Evolutionary conservation across 148 eudicot species (phyloP).

Genomic region (Suaeda aralocaspica): DNA sequence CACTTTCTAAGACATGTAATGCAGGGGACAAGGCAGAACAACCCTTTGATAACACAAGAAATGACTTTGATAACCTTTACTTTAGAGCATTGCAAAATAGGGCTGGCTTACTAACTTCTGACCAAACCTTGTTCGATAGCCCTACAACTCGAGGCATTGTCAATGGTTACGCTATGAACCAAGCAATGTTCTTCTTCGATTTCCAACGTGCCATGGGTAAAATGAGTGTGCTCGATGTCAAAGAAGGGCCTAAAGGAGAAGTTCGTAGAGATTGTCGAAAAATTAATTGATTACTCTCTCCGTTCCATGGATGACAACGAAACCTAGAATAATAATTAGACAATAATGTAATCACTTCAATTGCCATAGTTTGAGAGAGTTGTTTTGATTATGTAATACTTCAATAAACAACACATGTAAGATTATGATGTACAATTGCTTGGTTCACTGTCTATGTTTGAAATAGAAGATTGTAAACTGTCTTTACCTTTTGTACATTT

Average conservation of each 20-base stretch:
- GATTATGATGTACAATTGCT: no score
- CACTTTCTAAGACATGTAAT: slow-evolving; percentile 52
- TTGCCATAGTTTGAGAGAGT: neutral
- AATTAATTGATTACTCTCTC: slow-evolving; percentile 39
- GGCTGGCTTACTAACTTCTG: slow-evolving; percentile 64
- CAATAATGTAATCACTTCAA: neutral
- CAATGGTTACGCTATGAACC: slow-evolving; percentile 59
- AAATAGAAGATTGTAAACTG: no score
- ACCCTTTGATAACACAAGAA: slow-evolving; percentile 56
- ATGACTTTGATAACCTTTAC: slow-evolving; percentile 60
- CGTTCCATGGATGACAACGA: neutral
- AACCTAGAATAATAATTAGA: neutral
- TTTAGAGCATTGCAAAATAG: slow-evolving; percentile 42
- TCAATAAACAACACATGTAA: no score
- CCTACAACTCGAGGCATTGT: slow-evolving; percentile 51
- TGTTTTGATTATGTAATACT: neutral
- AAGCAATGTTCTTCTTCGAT: slow-evolving; percentile 74
- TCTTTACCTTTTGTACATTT: no score
- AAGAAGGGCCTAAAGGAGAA: slow-evolving; percentile 60
- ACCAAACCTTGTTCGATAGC: slow-evolving; percentile 61
- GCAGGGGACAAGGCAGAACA: slow-evolving; percentile 76
- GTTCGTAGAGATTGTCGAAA: slow-evolving; percentile 54
- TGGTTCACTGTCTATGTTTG: no score
- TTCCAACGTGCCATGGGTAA: slow-evolving; percentile 83
- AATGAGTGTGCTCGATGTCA: slow-evolving; percentile 75